Conservation (phyloP, 1,139 yeast genomes). For the Kazachstania sp. region DNA sequence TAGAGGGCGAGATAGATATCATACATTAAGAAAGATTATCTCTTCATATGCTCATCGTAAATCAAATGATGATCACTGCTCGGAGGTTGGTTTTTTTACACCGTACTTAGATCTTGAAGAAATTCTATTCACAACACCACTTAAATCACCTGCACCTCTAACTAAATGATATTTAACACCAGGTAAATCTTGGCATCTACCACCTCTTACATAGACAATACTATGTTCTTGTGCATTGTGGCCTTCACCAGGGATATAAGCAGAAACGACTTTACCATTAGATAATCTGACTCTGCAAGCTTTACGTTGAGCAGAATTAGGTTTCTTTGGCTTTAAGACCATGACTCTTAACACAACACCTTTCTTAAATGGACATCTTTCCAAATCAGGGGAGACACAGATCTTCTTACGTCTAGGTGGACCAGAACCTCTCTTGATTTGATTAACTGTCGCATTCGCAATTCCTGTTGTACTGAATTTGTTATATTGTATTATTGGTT, state of each 20-base stretch:
- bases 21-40: no score
- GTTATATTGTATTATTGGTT: neutral
- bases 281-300: constrained; percentile 91
- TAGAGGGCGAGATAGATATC: no score
- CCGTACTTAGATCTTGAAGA: constrained; percentile 92
- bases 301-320: constrained; percentile 96
- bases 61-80: neutral
- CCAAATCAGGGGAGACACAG: constrained; percentile 72
- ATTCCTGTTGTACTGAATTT: constrained; percentile 4
- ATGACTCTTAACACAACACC: constrained; percentile 94
- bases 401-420: constrained; percentile 44
- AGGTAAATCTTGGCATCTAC: constrained; percentile 95
- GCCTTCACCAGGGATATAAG: constrained; percentile 97
- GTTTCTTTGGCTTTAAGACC: constrained; percentile 94
- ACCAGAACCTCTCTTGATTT: constrained; percentile 58
- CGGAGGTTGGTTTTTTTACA: constrained; percentile 65
- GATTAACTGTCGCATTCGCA: constrained; percentile 58
- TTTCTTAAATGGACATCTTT: constrained; percentile 72
- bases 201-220: constrained; percentile 92
- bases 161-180: constrained; percentile 94
- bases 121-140: constrained; percentile 89
- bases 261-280: constrained; percentile 81
- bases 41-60: no score
- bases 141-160: constrained; percentile 88
- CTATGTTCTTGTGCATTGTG: constrained; percentile 98